Evolutionary conservation across 2,329 filamentous ascomycete genomes (phyloP).

Genomic region (Monosporascus sp.): DNA sequence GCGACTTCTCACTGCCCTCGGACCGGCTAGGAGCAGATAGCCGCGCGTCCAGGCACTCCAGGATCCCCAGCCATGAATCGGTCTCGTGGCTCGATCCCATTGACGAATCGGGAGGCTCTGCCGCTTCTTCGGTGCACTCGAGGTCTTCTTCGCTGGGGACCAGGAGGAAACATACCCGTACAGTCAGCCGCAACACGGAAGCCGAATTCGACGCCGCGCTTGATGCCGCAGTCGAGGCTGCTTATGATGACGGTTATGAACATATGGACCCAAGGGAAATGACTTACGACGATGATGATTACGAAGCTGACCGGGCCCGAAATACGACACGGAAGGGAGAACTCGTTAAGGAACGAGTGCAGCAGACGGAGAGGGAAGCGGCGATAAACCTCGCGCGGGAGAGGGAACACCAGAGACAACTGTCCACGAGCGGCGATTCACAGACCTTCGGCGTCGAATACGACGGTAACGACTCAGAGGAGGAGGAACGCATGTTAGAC

Average conservation of each 20-base stretch:
- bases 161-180: slow-evolving; percentile 65
- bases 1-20: slow-evolving; percentile 29
- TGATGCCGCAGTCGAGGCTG: slow-evolving; percentile 92
- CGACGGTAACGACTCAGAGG: slow-evolving; percentile 61
- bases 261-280: slow-evolving; percentile 52
- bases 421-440: slow-evolving; percentile 34
- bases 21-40: slow-evolving; percentile 19
- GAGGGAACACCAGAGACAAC: slow-evolving; percentile 47
- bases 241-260: slow-evolving; percentile 88
- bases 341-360: slow-evolving; percentile 68
- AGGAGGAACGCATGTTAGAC: slow-evolving; percentile 72
- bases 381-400: slow-evolving; percentile 57
- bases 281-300: slow-evolving; percentile 29
- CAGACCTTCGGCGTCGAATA: slow-evolving; percentile 53
- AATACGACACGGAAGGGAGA: slow-evolving; percentile 65
- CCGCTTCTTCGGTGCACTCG: slow-evolving; percentile 75
- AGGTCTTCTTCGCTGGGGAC: slow-evolving; percentile 67
- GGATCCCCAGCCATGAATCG: slow-evolving; percentile 69
- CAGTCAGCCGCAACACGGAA: slow-evolving; percentile 68
- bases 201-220: slow-evolving; percentile 91
- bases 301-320: slow-evolving; percentile 41
- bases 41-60: slow-evolving; percentile 35
- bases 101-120: slow-evolving; percentile 81
- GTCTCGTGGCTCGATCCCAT: slow-evolving; percentile 94
- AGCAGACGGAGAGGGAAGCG: slow-evolving; percentile 68